phyloP scores from a whole-genome alignment of 1,139 yeast genomes.

The Hyphopichia pseudoburtonii region DNA sequence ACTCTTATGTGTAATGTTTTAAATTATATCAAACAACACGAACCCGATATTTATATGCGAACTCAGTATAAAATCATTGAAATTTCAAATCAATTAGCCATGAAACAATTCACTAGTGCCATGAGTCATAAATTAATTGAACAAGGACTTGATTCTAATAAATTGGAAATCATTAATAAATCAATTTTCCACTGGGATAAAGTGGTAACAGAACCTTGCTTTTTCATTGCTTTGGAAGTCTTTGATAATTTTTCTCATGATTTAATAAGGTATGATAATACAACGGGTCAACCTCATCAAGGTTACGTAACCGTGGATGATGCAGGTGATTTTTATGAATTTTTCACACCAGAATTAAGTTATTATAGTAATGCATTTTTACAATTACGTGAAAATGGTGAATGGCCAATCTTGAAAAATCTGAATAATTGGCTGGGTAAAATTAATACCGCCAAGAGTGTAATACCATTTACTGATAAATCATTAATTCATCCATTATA shows the following conservation, averaged over 20 bases:
- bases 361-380: constrained; percentile 57
- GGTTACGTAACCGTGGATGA: constrained; percentile 77
- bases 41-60: constrained; percentile 69
- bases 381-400: constrained; percentile 51
- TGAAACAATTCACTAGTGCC: constrained; percentile 52
- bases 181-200: constrained; percentile 77
- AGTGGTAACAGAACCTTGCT: constrained; percentile 67
- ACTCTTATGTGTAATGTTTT: constrained; percentile 80
- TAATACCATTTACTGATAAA: constrained; percentile 32
- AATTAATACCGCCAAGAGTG: constrained; percentile 25
- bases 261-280: constrained; percentile 70
- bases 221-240: constrained; percentile 79
- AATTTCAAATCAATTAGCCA: constrained; percentile 67
- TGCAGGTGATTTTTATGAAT: constrained; percentile 75
- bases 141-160: constrained; percentile 43
- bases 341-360: constrained; percentile 69
- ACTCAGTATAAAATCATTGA: constrained; percentile 77
- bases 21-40: constrained; percentile 58
- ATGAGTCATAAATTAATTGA: constrained; percentile 33
- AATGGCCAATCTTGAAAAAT: constrained; percentile 30
- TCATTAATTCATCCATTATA: constrained; percentile 42
- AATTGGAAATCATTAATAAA: constrained; percentile 66
- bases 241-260: constrained; percentile 87
- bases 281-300: constrained; percentile 68
- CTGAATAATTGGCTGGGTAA: constrained; percentile 20